Base-by-base conservation (phyloP, 2,329 filamentous ascomycete genomes). In the Polytolypa hystricis region DNA sequence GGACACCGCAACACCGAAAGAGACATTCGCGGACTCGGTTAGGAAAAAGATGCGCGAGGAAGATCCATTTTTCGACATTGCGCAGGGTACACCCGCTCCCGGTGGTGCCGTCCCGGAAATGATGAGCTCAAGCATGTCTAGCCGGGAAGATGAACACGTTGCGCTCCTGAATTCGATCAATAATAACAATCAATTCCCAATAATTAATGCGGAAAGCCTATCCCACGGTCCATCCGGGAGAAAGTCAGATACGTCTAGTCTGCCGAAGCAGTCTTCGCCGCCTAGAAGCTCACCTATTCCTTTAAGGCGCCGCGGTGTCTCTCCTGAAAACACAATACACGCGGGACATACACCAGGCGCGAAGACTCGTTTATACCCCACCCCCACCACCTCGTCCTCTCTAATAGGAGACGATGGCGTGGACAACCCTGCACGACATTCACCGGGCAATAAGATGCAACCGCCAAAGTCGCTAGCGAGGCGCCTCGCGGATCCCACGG, bases 381-480 rank as follows among this genome's bases (percentile, higher is more conserved):
- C 56, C 8, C 59, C 60, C 7, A 59, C 56, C 2, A 58, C 56
- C 2, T 60, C 58, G 10, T 61, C 61, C 18, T 62, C 61, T 23
- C 49, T 57, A 37, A 42, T 49, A 30, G 60, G 56, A 26, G 60
- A 60, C 38, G 57, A 41, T n/a, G 18, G 19, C 27, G 7, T 14
- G 10, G 42, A 61, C 19, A 52, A 46, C 12, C 21, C 25, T 8
- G 28, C 14, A 28, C 25, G 12, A 14, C 21, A 26, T 18, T 18
- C 32, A 15, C 14, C 30, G 9, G 8, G 7, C 15, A 16, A 39
- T 16, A 30, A 26, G 6, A 35, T 23, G 5, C 27, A 12, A 34
- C 11, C 29, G 37, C 27, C 11, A 16, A 26, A 15, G 17, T 9
- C 25, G 12, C 17, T 17, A 25, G 12, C 17, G 6, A n/a, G 11